Base-by-base conservation (phyloP, 805 yeast genomes). In the Nakazawaea siamensis region DNA sequence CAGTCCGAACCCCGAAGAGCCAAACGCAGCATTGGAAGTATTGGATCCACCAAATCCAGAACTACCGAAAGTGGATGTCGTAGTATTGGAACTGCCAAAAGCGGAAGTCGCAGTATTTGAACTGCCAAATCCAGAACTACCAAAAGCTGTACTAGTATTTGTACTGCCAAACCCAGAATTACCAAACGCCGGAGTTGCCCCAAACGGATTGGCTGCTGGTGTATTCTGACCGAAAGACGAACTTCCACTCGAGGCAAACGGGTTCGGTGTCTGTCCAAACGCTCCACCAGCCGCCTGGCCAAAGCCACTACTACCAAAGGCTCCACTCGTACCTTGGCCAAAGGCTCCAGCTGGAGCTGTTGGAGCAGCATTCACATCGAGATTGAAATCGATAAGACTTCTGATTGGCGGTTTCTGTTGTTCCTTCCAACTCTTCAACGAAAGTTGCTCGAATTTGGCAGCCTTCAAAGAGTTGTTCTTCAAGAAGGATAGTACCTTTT, bases 391-490 rank as follows among this genome's bases (percentile, higher is more conserved):
- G 3, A 37, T 18, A 34, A 32, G 37, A 10, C 37, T 34, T 18
- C 35, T 41, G 19, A 36, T 26, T 6, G 36, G 27, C n/a, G n/a
- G n/a, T n/a, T n/a, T n/a, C n/a, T n/a, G n/a, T n/a, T n/a, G n/a
- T n/a, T n/a, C n/a, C n/a, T n/a, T n/a, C n/a, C n/a, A n/a, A n/a
- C 19, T 34, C 33, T 31, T 40, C 25, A 27, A 29, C 18, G 70
- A 56, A 15, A 62, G 43, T 40, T 77, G 81, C n/a, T 68, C 49
- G 48, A 66, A 76, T 32, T 81, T 58, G 1, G 78, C 80, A 5
- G 79, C 81, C 44, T 65, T 62, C 16, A 57, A 54, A 2, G 70
- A 49, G 37, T 71, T 68, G 0, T 50, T 52, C 8, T 47, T 47
- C 3, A 76, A 32, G 28, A 55, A 60, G 1, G 52, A 37, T 1